phyloP scores from a whole-genome alignment of 116 monocot species.

The Dioscorea cayenensis region DNA sequence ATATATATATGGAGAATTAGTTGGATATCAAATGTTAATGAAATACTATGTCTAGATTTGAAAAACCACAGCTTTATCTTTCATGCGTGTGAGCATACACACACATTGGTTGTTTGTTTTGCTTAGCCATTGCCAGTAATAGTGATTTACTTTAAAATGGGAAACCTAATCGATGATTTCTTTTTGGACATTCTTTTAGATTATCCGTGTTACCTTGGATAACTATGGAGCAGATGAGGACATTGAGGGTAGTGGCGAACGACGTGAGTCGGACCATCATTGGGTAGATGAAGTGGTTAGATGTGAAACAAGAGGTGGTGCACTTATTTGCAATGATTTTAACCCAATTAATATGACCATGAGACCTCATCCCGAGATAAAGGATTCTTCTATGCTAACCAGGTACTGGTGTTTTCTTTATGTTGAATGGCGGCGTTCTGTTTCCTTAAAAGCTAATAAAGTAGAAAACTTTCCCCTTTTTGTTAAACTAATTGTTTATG shows the following conservation, averaged over 20 bases:
- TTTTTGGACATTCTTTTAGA: constrained; percentile 33
- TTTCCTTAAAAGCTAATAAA: neutral
- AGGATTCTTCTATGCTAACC: constrained; percentile 46
- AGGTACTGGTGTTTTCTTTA: constrained; percentile 30
- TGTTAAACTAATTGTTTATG: neutral
- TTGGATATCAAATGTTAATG: too few species aligned
- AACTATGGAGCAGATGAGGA: constrained; percentile 49
- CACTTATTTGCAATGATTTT: constrained; percentile 32
- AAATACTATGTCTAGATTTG: too few species aligned
- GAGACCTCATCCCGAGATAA: constrained; percentile 27
- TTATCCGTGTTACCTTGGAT: constrained; percentile 60
- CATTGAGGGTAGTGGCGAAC: constrained; percentile 28
- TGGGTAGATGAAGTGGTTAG: constrained; percentile 96
- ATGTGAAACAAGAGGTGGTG: constrained; percentile 48
- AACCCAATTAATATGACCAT: constrained; percentile 19
- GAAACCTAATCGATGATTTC: neutral
- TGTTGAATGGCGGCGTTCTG: neutral
- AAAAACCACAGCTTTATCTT: neutral
- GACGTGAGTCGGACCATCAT: constrained; percentile 49
- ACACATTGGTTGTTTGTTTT: too few species aligned
- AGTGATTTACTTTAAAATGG: neutral
- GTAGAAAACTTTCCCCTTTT: neutral
- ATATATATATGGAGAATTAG: too few species aligned
- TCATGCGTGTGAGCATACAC: neutral
- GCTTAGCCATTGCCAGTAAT: neutral